These are phyloP conservation scores for Acacia melanoxylon DNA, from an alignment of 306 rosid species.

Conservation along the genomic window DNA sequence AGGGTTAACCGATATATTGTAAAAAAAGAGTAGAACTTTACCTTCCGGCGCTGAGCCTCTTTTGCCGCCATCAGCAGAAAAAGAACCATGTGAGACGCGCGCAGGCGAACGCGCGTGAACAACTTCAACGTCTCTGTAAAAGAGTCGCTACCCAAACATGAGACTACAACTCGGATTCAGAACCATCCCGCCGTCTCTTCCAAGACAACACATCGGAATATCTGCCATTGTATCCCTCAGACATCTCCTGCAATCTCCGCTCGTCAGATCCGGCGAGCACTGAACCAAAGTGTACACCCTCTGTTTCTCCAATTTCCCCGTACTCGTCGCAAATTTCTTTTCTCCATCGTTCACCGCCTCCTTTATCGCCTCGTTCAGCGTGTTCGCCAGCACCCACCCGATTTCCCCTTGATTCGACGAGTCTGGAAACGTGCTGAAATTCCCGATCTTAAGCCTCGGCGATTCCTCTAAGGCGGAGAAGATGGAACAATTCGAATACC, in stretches of 20 bases:
- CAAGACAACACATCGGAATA: slow-evolving; percentile 18
- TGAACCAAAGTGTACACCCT: neutral
- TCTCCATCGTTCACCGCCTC: no score
- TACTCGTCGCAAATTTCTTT: no score
- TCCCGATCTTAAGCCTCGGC: neutral
- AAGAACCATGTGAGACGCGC: no score
- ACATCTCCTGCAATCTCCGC: slow-evolving; percentile 11
- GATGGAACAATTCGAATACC: slow-evolving; percentile 4
- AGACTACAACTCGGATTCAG: slow-evolving; percentile 15
- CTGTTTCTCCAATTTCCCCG: neutral
- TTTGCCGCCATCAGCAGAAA: no score
- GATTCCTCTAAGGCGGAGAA: slow-evolving; percentile 26
- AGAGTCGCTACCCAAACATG: no score
- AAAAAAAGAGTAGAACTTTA: no score
- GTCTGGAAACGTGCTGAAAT: neutral
- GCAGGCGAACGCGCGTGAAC: no score
- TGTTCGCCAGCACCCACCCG: slow-evolving; percentile 15
- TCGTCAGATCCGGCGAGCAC: slow-evolving; percentile 23
- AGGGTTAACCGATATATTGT: no score
- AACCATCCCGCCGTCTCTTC: slow-evolving; percentile 24
- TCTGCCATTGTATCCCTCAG: slow-evolving; percentile 22
- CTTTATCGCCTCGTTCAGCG: neutral
- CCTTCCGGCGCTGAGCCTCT: no score
- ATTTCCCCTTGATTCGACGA: neutral
- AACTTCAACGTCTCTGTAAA: no score